Percentiles rank a stretch among this genome's conserved stretches.
Evolutionary conservation across 495 filamentous ascomycete species (phyloP).

Genomic region (Aspergillus diversus): DNA sequence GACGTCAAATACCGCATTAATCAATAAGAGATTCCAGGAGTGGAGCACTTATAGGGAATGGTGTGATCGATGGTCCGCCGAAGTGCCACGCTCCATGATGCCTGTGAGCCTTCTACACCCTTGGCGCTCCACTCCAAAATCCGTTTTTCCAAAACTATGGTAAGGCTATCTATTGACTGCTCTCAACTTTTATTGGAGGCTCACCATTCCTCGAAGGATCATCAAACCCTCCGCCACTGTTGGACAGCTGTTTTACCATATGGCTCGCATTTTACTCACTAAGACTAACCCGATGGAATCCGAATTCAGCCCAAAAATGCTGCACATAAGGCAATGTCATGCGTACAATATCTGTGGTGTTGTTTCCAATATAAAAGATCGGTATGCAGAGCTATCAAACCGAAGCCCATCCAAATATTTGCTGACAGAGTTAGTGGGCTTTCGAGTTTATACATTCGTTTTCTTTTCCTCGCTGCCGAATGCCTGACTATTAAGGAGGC

Average conservation of each 20-base stretch:
- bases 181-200: background rate
- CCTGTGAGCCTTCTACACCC: conserved; percentile 77
- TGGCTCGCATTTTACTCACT: conserved; percentile 75
- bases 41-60: conserved; percentile 75
- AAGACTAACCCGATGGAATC: conserved; percentile 74
- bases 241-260: conserved; percentile 90
- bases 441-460: conserved; percentile 74
- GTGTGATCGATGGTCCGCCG: conserved; percentile 80
- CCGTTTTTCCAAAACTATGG: conserved; percentile 87
- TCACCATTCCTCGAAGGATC: conserved; percentile 52
- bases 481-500: conserved; percentile 68
- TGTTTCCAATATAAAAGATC: conserved; percentile 79
- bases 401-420: background rate
- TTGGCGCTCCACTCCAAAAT: conserved; percentile 67
- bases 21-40: conserved; percentile 69
- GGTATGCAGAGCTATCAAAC: conserved; percentile 38
- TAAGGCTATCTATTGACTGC: conserved; percentile 39
- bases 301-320: conserved; percentile 62
- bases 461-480: conserved; percentile 78
- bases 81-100: conserved; percentile 82
- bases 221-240: conserved; percentile 80
- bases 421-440: conserved; percentile 59
- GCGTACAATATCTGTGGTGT: conserved; percentile 87
- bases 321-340: conserved; percentile 67
- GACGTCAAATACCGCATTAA: conserved; percentile 62